These are phyloP conservation scores for Russula brevipes DNA, from an alignment of 768 basidiomycete species.

Conservation along the genomic window DNA sequence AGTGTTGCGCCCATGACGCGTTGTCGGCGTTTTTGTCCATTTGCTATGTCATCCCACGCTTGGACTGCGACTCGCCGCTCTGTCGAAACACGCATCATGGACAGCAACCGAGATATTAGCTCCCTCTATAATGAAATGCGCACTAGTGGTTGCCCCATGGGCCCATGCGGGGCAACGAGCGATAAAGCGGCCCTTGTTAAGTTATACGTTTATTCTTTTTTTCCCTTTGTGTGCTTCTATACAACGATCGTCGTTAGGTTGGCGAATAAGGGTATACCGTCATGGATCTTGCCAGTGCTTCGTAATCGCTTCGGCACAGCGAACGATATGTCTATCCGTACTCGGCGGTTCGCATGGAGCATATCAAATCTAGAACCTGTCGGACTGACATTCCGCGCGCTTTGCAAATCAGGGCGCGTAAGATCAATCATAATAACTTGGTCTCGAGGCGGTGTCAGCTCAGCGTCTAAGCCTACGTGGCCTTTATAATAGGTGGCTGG, in stretches of 20 bases:
- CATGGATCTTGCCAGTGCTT: neutral
- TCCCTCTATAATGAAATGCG: no score
- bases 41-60: neutral
- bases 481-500: constrained; percentile 14
- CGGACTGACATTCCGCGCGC: constrained; percentile 1
- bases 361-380: neutral
- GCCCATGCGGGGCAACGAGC: neutral
- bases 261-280: neutral
- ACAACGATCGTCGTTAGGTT: neutral
- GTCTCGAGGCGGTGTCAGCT: constrained; percentile 16
- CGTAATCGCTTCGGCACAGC: constrained; percentile 17
- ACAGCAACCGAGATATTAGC: no score
- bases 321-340: neutral
- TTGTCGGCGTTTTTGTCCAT: neutral
- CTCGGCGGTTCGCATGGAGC: neutral
- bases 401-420: constrained; percentile 7
- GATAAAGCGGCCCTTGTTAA: neutral
- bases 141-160: neutral
- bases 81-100: no score
- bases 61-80: neutral
- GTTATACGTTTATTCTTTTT: neutral
- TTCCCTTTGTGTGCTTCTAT: neutral
- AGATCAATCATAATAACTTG: neutral
- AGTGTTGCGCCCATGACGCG: constrained; percentile 5
- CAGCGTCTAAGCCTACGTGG: constrained; percentile 13